phyloP scores from a whole-genome alignment of 2,329 filamentous ascomycete genomes.

The Trichoderma oligosporum region DNA sequence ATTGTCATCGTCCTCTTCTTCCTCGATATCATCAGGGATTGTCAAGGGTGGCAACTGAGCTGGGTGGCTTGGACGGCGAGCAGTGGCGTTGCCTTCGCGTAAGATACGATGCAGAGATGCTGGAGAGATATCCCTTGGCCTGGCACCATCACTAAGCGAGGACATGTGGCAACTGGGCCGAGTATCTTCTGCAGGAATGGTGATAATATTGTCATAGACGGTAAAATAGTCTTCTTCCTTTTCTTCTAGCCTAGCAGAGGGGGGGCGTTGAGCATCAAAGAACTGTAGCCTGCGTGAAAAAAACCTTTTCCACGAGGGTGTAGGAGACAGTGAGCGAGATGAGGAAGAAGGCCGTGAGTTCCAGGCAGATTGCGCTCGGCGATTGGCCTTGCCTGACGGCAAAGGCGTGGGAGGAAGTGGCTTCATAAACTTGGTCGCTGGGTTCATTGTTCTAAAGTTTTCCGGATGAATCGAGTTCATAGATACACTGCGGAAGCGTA shows the following conservation, averaged over 20 bases:
- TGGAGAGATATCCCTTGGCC: slow-evolving; percentile 52
- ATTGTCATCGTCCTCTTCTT: slow-evolving; percentile 58
- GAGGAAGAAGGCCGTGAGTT: slow-evolving; percentile 37
- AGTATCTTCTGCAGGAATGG: slow-evolving; percentile 25
- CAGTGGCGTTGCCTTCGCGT: slow-evolving; percentile 41
- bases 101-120: slow-evolving; percentile 52
- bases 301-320: slow-evolving; percentile 50
- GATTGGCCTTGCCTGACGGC: background rate
- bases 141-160: slow-evolving; percentile 37
- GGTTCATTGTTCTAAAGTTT: slow-evolving; percentile 71
- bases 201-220: slow-evolving; percentile 32
- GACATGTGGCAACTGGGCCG: slow-evolving; percentile 10
- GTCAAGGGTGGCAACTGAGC: slow-evolving; percentile 32
- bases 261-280: slow-evolving; percentile 26
- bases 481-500: slow-evolving; percentile 61
- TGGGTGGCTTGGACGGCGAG: slow-evolving; percentile 25
- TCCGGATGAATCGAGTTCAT: slow-evolving; percentile 55
- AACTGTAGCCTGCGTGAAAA: slow-evolving; percentile 43
- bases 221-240: slow-evolving; percentile 24
- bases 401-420: slow-evolving; percentile 49
- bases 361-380: slow-evolving; percentile 26
- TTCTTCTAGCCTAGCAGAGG: slow-evolving; percentile 2
- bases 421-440: slow-evolving; percentile 68
- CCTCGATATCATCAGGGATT: slow-evolving; percentile 42
- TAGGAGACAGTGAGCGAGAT: slow-evolving; percentile 46